phyloP scores from a whole-genome alignment of 371 early-diverging fungal genomes.

The Apophysomyces elegans region DNA sequence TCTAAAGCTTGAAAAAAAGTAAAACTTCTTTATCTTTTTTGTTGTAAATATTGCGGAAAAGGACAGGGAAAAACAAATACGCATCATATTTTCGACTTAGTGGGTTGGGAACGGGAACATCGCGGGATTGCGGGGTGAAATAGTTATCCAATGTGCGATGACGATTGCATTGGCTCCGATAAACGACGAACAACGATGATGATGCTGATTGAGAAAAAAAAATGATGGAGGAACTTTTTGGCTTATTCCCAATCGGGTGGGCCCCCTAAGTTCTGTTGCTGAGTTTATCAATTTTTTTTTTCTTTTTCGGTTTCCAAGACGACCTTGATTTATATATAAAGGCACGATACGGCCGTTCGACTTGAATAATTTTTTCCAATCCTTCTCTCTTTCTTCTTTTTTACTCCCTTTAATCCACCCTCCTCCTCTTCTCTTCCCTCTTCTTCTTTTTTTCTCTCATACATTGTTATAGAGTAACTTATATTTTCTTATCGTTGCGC shows the following conservation, averaged over 20 bases:
- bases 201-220: background rate
- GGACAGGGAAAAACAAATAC: constrained; percentile 5
- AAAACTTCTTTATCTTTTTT: background rate
- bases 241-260: constrained; percentile 4
- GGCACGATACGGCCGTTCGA: constrained; percentile 2
- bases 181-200: background rate
- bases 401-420: background rate
- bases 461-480: background rate
- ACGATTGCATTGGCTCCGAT: constrained; percentile 1
- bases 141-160: constrained; percentile 10
- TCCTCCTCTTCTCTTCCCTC: constrained; percentile 10
- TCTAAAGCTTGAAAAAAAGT: background rate
- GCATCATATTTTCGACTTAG: background rate
- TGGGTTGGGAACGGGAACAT: constrained; percentile 11
- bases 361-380: constrained; percentile 3
- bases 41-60: background rate
- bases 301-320: background rate
- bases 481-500: constrained; percentile 14
- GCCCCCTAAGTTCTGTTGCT: constrained; percentile 9
- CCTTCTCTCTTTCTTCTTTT: background rate
- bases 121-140: constrained; percentile 12
- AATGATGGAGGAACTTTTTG: background rate
- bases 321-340: background rate
- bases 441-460: constrained; percentile 2
- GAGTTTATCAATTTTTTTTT: constrained; percentile 14